Percentiles rank a stretch among this genome's conserved stretches.
These are phyloP conservation scores for Solanum bukasovii DNA, from an alignment of 257 asterid species.

Conservation along the genomic window DNA sequence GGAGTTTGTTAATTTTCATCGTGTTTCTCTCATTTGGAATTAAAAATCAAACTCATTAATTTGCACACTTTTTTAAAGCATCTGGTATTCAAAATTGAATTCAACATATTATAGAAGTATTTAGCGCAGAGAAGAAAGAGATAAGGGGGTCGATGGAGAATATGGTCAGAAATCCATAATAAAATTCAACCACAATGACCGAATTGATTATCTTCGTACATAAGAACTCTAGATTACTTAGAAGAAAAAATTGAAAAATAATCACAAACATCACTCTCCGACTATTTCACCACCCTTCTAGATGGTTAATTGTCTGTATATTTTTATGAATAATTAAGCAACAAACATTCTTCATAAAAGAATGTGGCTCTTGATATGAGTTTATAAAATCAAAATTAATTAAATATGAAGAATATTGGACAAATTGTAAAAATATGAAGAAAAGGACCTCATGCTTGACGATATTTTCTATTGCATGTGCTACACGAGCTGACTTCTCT, in stretches of 20 bases:
- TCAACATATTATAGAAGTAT: background rate
- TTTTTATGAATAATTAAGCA: background rate
- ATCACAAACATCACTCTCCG: background rate
- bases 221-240: background rate
- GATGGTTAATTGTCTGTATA: background rate
- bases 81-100: background rate
- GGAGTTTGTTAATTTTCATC: background rate
- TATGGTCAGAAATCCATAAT: too few relatives aligned
- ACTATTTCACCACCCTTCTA: background rate
- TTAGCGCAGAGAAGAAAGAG: too few relatives aligned
- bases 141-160: background rate
- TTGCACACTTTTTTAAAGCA: background rate
- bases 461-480: background rate
- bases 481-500: constrained; percentile 1
- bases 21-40: background rate
- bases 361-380: background rate
- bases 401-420: background rate
- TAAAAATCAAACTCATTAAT: background rate
- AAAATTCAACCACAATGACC: background rate
- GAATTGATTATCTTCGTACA: background rate
- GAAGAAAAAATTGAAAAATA: background rate
- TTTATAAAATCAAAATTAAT: background rate
- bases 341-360: background rate
- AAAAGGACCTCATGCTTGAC: background rate
- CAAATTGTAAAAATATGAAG: background rate